Conservation (phyloP, 441 rosid genomes). For the Jatropha multifida region DNA sequence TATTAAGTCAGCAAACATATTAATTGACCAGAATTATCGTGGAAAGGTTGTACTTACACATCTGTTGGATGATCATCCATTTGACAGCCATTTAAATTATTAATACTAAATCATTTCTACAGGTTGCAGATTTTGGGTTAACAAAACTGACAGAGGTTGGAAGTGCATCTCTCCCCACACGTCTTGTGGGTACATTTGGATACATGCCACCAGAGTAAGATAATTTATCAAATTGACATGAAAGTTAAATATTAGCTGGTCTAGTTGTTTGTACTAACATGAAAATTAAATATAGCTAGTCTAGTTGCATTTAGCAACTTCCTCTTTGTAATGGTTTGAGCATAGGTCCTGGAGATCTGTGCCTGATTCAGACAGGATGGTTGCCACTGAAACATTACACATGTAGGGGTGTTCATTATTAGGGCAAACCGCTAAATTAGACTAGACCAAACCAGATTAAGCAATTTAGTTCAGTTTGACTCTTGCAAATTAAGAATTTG, state of each 20-base stretch:
- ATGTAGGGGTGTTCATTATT: too few relatives aligned
- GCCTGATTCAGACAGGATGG: neutral
- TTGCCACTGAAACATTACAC: too few relatives aligned
- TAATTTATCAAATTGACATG: neutral
- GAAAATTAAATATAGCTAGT: neutral
- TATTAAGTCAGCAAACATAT: constrained; percentile 89
- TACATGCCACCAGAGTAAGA: constrained; percentile 99
- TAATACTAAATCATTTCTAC: constrained; percentile 24
- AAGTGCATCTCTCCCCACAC: constrained; percentile 61
- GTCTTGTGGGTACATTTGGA: constrained; percentile 96
- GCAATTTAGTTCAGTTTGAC: too few relatives aligned
- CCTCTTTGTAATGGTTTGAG: neutral
- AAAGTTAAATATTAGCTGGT: neutral
- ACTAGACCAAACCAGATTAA: too few relatives aligned
- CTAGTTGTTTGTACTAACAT: too few relatives aligned
- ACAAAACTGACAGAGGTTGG: constrained; percentile 89
- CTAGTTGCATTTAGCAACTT: neutral
- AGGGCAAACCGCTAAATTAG: too few relatives aligned
- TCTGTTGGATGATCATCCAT: constrained; percentile 6
- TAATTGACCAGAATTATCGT: constrained; percentile 82
- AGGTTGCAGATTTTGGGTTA: constrained; percentile 98
- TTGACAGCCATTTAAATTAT: constrained; percentile 14
- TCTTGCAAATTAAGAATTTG: too few relatives aligned
- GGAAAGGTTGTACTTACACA: constrained; percentile 59
- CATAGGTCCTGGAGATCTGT: neutral